Base-by-base conservation (phyloP, 2,329 filamentous ascomycete genomes). In the Colletotrichum sansevieriae region DNA sequence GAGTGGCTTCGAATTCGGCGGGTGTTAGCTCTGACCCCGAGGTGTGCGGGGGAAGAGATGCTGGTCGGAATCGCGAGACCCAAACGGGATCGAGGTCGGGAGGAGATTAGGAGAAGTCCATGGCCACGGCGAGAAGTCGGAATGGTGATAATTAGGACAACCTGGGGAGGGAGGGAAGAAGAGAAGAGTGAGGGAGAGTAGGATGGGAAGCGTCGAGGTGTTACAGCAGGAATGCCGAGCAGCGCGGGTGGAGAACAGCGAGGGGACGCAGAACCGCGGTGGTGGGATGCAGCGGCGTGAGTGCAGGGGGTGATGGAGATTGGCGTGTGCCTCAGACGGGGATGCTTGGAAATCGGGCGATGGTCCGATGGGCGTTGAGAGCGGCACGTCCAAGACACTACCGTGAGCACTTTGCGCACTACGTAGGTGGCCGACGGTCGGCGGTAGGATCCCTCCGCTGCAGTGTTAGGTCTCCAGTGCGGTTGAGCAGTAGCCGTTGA, bases 341-440 rank as follows among this genome's bases (percentile, higher is more conserved):
- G 62, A 61, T 69, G 66, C 49, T 69, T 69, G 62, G 66, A 69
- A 69, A 69, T 69, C 66, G 66, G 56, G 51, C 66, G 62, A 69
- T 61, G 39, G 39, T 47, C 52, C 54, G 56, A 49, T 66, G 56
- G 63, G 63, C 43, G 65, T 68, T 68, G 65, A 65, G 64, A 41
- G 51, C 59, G 37, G 18, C 25, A 39, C 46, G 46, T 49, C 46
- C 46, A 49, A 49, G 46, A 49, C 46, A 49, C 20, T 15, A n/a
- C 43, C 18, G 43, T 46, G 37, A n/a, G 39, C 35, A 62, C 37
- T 54, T 43, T 64, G 52, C 43, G 29, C 29, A 29, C 29, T 29
- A 29, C 29, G 52, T 54, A 29, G 22, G 44, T 65, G 44, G 56
- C 56, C 56, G 56, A 35, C 25, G 25, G 25, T 25, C 56, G 25